Evolutionary conservation across 371 early-diverging fungal genomes (phyloP).

Genomic region (Zancudomyces culisetae): DNA sequence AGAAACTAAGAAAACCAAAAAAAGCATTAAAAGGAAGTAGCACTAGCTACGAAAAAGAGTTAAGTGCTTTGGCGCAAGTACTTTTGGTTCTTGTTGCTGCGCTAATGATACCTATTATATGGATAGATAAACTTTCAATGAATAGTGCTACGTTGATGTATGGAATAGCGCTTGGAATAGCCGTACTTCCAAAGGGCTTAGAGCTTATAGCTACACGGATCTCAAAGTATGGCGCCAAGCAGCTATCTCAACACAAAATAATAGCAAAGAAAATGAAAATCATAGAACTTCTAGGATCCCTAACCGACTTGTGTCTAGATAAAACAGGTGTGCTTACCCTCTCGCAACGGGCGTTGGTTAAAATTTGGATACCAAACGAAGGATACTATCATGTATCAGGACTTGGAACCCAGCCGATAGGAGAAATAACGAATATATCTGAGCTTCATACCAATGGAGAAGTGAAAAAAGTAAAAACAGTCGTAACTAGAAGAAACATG

Average conservation of each 20-base stretch:
- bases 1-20: conserved; percentile 65
- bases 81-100: conserved; percentile 43
- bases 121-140: conserved; percentile 33
- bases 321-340: conserved; percentile 62
- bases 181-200: conserved; percentile 89
- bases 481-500: conserved; percentile 7
- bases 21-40: conserved; percentile 36
- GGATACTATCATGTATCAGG: conserved; percentile 38
- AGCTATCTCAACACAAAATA: conserved; percentile 68
- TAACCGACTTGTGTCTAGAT: conserved; percentile 83
- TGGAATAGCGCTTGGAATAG: conserved; percentile 68
- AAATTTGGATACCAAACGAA: conserved; percentile 42
- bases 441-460: neutral
- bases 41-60: conserved; percentile 49
- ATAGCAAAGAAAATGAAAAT: conserved; percentile 73
- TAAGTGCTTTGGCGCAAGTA: conserved; percentile 49
- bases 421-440: conserved; percentile 8
- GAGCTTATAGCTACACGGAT: conserved; percentile 74
- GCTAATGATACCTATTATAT: conserved; percentile 47
- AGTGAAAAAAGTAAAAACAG: neutral
- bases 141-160: conserved; percentile 38
- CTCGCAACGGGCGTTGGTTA: conserved; percentile 47
- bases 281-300: conserved; percentile 75
- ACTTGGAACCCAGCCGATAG: conserved; percentile 40
- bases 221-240: conserved; percentile 73